Conservation (phyloP, 176 grass and related monocot genomes). For the Hyparrhenia diplandra region DNA sequence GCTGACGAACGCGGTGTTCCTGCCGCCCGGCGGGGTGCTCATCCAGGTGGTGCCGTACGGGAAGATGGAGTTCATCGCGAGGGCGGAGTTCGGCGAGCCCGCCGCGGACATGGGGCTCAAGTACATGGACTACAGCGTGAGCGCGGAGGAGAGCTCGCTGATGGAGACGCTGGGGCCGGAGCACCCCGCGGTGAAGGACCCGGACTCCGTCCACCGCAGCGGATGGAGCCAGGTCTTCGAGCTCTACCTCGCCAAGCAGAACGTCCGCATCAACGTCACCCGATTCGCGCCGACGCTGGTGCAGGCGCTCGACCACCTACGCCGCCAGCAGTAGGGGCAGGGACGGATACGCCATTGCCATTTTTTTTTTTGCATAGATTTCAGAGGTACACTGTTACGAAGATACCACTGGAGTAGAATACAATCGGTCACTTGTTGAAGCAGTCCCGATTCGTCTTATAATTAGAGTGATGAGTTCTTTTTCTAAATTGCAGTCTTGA, state of each 20-base stretch:
- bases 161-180: conserved; percentile 59
- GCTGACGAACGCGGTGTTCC: conserved; percentile 69
- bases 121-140: conserved; percentile 73
- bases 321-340: neutral
- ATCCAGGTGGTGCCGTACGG: conserved; percentile 86
- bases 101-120: conserved; percentile 42
- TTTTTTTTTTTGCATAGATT: neutral
- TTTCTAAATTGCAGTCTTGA: no score
- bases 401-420: neutral
- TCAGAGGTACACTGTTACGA: neutral
- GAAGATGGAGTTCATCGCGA: conserved; percentile 58
- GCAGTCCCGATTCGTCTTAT: no score
- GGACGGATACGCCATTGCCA: neutral
- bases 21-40: conserved; percentile 60
- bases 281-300: conserved; percentile 48
- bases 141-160: conserved; percentile 62
- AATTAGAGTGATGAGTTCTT: no score
- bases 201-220: conserved; percentile 44
- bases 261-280: conserved; percentile 46
- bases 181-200: conserved; percentile 56
- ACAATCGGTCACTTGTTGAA: no score
- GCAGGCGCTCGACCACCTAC: conserved; percentile 49
- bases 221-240: conserved; percentile 63
- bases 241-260: conserved; percentile 71
- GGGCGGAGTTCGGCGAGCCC: conserved; percentile 44